A percentile compares a stretch with the other conserved stretches of the same genome.
These are phyloP conservation scores for Ophiostoma pallidulum DNA, from an alignment of 2,329 filamentous ascomycete genomes.

Conservation along the genomic window DNA sequence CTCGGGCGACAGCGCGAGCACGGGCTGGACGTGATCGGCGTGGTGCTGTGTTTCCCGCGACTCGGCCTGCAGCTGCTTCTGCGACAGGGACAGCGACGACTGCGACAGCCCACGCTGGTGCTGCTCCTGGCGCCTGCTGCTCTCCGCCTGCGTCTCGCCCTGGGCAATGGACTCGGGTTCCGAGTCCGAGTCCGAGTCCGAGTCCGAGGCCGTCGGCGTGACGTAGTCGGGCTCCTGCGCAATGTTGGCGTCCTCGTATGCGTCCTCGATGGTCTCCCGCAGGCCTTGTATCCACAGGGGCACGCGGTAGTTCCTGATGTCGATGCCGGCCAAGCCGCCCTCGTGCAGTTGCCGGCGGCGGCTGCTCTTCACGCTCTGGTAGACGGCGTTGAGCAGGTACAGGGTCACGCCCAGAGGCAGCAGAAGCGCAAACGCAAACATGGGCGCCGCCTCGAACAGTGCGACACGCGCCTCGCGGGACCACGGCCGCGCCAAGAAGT, in stretches of 20 bases:
- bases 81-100: conserved; percentile 3
- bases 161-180: background rate
- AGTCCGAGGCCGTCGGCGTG: conserved; percentile 34
- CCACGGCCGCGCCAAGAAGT: conserved; percentile 12
- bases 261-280: conserved; percentile 65
- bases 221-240: conserved; percentile 64
- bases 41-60: conserved; percentile 19
- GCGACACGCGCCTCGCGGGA: conserved; percentile 9
- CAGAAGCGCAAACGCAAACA: conserved; percentile 56
- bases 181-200: background rate
- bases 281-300: conserved; percentile 68
- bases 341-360: conserved; percentile 71
- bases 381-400: conserved; percentile 64
- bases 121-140: background rate
- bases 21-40: conserved; percentile 26
- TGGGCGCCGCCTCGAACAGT: conserved; percentile 29
- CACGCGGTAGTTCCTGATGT: conserved; percentile 62
- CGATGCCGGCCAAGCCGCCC: conserved; percentile 55
- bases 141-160: conserved; percentile 19
- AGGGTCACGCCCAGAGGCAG: conserved; percentile 62
- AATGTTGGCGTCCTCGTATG: conserved; percentile 63
- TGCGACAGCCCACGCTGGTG: conserved; percentile 7
- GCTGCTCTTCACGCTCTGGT: conserved; percentile 68
- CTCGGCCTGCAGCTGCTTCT: conserved; percentile 18
- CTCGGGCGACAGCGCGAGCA: conserved; percentile 64